Evolutionary conservation across 192 early-diverging fungal genomes (phyloP).

Genomic region (Jimgerdemannia lactiflua): DNA sequence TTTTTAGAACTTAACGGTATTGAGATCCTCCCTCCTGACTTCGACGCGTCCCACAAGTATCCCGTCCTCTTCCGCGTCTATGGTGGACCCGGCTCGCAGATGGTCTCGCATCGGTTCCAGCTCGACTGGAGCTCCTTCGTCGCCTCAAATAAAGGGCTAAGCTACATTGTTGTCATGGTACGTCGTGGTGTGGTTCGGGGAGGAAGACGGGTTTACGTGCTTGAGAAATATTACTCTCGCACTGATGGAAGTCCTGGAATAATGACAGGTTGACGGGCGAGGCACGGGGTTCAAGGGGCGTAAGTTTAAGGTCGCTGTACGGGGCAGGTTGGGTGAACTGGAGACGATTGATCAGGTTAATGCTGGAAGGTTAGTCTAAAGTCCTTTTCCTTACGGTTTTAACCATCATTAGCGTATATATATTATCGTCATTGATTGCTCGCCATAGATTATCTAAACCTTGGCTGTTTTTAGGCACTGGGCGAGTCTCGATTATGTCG

Average conservation of each 20-base stretch:
- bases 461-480: too few species aligned
- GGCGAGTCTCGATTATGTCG: slow-evolving; percentile 70
- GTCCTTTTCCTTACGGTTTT: background rate
- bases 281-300: slow-evolving; percentile 90
- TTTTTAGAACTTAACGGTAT: slow-evolving; percentile 69
- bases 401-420: too few species aligned
- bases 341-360: slow-evolving; percentile 89
- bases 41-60: slow-evolving; percentile 71
- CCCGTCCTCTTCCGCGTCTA: slow-evolving; percentile 87
- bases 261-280: slow-evolving; percentile 67
- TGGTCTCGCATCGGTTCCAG: slow-evolving; percentile 61
- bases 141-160: slow-evolving; percentile 44
- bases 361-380: slow-evolving; percentile 75
- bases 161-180: slow-evolving; percentile 66
- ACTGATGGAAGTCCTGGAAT: too few species aligned
- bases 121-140: slow-evolving; percentile 73
- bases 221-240: too few species aligned
- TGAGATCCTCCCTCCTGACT: slow-evolving; percentile 76
- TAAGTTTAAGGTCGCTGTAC: slow-evolving; percentile 70
- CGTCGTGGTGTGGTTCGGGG: background rate
- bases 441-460: too few species aligned
- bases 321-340: slow-evolving; percentile 71
- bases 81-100: slow-evolving; percentile 90
- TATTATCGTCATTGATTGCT: too few species aligned
- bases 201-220: slow-evolving; percentile 17